Conservation (phyloP, 345 rosid genomes). For the Syzygium jambos region DNA sequence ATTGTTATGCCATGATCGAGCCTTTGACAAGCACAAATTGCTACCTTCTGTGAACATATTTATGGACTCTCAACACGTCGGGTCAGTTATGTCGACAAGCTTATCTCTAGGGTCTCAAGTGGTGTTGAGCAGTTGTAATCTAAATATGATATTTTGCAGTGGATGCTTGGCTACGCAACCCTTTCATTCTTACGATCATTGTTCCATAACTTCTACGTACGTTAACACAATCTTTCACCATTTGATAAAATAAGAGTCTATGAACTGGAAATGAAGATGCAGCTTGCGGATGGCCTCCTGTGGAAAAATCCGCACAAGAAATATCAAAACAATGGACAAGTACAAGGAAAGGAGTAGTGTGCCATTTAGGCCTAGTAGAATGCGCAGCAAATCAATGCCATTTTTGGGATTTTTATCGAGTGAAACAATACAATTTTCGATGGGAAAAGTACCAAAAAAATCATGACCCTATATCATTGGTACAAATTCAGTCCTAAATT, state of each 20-base stretch:
- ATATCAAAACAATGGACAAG: neutral
- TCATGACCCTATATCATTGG: no score
- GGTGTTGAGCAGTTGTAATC: neutral
- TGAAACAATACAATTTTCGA: no score
- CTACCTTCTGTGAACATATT: no score
- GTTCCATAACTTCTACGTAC: neutral
- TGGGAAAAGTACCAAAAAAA: no score
- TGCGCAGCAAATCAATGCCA: no score
- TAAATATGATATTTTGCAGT: neutral
- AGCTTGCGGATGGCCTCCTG: neutral
- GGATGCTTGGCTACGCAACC: neutral
- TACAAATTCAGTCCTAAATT: no score
- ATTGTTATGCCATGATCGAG: neutral
- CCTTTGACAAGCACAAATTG: neutral
- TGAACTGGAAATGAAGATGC: neutral
- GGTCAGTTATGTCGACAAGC: no score
- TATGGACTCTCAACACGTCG: neutral
- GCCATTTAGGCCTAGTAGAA: no score
- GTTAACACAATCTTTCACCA: neutral
- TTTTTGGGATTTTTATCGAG: no score
- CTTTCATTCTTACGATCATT: neutral
- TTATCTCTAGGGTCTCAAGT: no score
- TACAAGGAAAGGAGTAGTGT: no score
- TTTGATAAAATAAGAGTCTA: neutral
- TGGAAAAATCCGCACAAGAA: no score